phyloP scores from a whole-genome alignment of 345 rosid species.

The Excoecaria cochinchinensis region DNA sequence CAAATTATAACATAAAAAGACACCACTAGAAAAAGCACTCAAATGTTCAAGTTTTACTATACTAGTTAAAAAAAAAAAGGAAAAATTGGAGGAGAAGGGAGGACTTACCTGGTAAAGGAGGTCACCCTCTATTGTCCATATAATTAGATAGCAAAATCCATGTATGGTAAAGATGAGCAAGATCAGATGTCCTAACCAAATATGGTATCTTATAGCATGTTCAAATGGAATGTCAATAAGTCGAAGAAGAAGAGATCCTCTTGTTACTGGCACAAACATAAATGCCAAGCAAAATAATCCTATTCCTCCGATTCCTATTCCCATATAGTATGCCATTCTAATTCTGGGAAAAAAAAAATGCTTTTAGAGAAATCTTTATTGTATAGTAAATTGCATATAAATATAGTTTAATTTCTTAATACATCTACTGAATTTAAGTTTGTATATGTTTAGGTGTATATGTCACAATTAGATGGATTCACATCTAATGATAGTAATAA shows the following conservation, averaged over 20 bases:
- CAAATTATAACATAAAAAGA: too few species aligned
- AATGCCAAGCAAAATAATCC: conserved; percentile 65
- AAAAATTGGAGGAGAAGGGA: not conserved
- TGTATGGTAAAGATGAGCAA: conserved; percentile 69
- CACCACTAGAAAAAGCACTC: too few species aligned
- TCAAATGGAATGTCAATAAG: conserved; percentile 81
- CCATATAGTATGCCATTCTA: not conserved
- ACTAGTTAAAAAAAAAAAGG: too few species aligned
- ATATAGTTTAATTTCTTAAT: too few species aligned
- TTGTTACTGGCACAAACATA: conserved; percentile 71
- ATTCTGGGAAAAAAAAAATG: not conserved
- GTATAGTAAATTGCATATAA: too few species aligned
- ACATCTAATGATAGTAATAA: too few species aligned
- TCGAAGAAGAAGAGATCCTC: conserved; percentile 84
- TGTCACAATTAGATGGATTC: too few species aligned
- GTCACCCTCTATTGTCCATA: conserved; percentile 52
- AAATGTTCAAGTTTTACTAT: too few species aligned
- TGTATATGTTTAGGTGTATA: too few species aligned
- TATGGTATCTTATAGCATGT: conserved; percentile 81
- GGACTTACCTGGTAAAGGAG: conserved; percentile 53
- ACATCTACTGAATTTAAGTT: too few species aligned
- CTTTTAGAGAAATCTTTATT: too few species aligned
- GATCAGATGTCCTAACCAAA: conserved; percentile 85
- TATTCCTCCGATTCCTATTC: conserved; percentile 14
- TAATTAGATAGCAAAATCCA: conserved; percentile 57